Base-by-base conservation (phyloP, 1,139 yeast genomes). In the Candida labiduridarum region DNA sequence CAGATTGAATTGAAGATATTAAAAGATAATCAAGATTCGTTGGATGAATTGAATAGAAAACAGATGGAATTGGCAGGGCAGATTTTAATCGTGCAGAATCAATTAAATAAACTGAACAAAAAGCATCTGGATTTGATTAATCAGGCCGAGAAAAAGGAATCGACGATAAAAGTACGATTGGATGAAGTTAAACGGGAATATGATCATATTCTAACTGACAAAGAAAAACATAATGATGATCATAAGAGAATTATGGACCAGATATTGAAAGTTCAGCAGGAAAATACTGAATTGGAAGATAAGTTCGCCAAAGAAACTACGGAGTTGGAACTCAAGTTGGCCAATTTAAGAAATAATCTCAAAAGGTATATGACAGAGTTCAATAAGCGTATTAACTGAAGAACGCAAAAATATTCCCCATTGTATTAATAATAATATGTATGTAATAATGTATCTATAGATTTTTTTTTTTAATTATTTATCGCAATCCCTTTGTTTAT, bases 301-400 rank as follows among this genome's bases (percentile, higher is more conserved):
- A 78, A 76, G 18, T 79, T 79, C 53, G 84, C 83, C 52, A 64
- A 63, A 42, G 92, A 87, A 56, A 75, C 78, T 51, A 74, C 79
- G 51, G 80, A 75, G 38, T 77, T 84, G 10, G 80, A 78, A 49
- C 62, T 74, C 46, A 87, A 84, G 56, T 73, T 84, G 38, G 79
- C 79, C 34, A 74, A 78, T 52, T 70, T 87, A 51, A 80, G 80
- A 57, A 70, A 80, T 2, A 86, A 81, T 56, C 69, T 85, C 35
- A 71, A 72, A 52, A 52, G 56, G 7, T 62, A 62, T 48, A 63
- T 75, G 46, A 55, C 59, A 19, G 59, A 57, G 43, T 56, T 58
- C 44, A 52, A 53, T 18, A 56, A 55, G 40, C 54, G 52, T 34
- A 41, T 49, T 45, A 40, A 47, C 34, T 8, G 33, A 11, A 12